These are phyloP conservation scores for Citrus glauca DNA, from an alignment of 345 rosid species.

Conservation along the genomic window DNA sequence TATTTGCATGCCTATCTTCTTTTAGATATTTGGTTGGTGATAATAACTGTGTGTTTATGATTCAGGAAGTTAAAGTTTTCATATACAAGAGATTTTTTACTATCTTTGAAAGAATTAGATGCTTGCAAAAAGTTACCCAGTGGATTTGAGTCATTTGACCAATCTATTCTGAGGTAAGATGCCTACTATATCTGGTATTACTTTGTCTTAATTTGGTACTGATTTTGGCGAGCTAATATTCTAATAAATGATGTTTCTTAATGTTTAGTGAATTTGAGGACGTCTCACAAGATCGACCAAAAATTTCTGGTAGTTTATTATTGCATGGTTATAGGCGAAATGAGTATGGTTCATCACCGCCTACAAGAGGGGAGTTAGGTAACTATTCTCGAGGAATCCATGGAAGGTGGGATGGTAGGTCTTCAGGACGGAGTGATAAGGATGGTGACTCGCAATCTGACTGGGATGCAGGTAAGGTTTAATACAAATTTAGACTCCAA, in stretches of 20 bases:
- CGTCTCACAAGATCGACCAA: constrained; percentile 53
- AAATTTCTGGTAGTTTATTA: constrained; percentile 50
- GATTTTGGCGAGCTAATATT: constrained; percentile 12
- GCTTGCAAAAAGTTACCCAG: constrained; percentile 66
- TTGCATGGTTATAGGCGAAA: constrained; percentile 56
- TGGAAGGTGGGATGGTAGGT: constrained; percentile 88
- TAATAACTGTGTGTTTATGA: constrained; percentile 17
- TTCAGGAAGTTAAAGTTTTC: constrained; percentile 56
- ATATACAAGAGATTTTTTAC: constrained; percentile 65
- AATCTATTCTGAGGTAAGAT: constrained; percentile 57
- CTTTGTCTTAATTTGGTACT: not conserved
- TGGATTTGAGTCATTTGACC: constrained; percentile 35
- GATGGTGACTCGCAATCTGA: constrained; percentile 77
- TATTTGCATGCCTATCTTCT: not conserved
- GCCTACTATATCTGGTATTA: not conserved
- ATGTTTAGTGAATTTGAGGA: constrained; percentile 63
- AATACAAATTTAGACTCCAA: not conserved
- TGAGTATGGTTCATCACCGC: constrained; percentile 90
- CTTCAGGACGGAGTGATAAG: constrained; percentile 74
- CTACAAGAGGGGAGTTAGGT: constrained; percentile 68
- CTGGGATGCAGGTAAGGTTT: constrained; percentile 57
- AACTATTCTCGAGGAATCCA: constrained; percentile 47
- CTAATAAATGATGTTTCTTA: constrained; percentile 1
- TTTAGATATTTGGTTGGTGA: not conserved
- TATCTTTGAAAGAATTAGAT: constrained; percentile 68